phyloP scores from a whole-genome alignment of 345 rosid genomes.

The Populus simonii region DNA sequence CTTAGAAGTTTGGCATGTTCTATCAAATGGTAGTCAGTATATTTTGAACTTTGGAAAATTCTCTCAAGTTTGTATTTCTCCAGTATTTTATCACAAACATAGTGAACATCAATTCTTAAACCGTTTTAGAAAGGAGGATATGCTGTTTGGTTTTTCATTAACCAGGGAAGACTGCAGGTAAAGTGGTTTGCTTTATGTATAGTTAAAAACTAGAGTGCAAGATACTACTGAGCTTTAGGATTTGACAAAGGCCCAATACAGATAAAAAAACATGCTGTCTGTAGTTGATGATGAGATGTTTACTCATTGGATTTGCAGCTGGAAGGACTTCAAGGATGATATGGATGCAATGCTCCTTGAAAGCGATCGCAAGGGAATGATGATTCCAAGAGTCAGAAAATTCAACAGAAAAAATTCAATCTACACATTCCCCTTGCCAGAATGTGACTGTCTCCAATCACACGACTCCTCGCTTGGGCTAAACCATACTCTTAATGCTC shows the following conservation, averaged over 20 bases:
- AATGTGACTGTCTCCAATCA: conserved; percentile 68
- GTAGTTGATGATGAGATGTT: conserved; percentile 1
- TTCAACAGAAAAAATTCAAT: conserved; percentile 83
- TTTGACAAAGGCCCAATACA: background rate
- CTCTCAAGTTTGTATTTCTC: background rate
- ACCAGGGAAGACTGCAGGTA: background rate
- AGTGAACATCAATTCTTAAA: background rate
- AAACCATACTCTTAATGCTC: conserved; percentile 17
- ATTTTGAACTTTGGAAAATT: background rate
- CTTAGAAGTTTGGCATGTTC: background rate
- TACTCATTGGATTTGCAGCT: conserved; percentile 47
- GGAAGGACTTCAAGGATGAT: conserved; percentile 64
- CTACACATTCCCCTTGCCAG: conserved; percentile 83
- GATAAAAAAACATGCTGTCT: background rate
- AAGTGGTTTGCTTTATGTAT: background rate
- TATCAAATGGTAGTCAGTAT: background rate
- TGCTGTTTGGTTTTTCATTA: background rate
- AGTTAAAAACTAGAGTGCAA: background rate
- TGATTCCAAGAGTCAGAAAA: conserved; percentile 74
- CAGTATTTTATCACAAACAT: background rate
- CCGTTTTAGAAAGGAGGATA: background rate
- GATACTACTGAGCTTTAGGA: background rate
- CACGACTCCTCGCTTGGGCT: conserved; percentile 41
- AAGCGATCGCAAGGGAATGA: conserved; percentile 79
- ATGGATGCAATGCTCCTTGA: conserved; percentile 71